Percentiles rank a stretch among this genome's conserved stretches.
Conservation (phyloP, 306 rosid genomes). For the Cicer pinnatifidum region DNA sequence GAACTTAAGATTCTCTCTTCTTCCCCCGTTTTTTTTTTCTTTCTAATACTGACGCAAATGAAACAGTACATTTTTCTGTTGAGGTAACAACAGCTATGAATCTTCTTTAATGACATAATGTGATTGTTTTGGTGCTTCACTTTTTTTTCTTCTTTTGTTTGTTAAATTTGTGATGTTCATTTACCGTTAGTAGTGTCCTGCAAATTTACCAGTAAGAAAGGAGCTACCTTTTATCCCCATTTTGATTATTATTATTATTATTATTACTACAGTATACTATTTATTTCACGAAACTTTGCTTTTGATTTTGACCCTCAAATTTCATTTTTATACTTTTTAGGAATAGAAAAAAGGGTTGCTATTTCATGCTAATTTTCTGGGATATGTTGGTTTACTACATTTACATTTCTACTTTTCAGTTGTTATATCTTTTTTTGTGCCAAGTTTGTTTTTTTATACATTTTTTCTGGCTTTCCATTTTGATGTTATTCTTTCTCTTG, state of each 20-base stretch:
- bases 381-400: slow-evolving; percentile 32
- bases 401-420: slow-evolving; percentile 10
- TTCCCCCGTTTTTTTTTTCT: slow-evolving; percentile 38
- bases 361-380: slow-evolving; percentile 30
- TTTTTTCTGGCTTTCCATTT: neutral
- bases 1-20: slow-evolving; percentile 53
- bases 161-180: slow-evolving; percentile 10
- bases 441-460: neutral
- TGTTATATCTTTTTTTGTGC: slow-evolving; percentile 20
- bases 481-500: slow-evolving; percentile 29
- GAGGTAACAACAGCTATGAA: slow-evolving; percentile 37
- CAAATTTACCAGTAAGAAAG: slow-evolving; percentile 22
- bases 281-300: neutral
- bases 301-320: neutral
- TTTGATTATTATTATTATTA: neutral
- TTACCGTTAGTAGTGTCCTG: slow-evolving; percentile 21
- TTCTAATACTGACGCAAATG: slow-evolving; percentile 37
- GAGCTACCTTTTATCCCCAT: slow-evolving; percentile 17
- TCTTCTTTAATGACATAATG: neutral
- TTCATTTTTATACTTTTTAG: slow-evolving; percentile 14
- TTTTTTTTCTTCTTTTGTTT: slow-evolving; percentile 9
- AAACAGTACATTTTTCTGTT: slow-evolving; percentile 37
- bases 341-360: slow-evolving; percentile 2
- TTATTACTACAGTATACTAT: neutral
- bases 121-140: slow-evolving; percentile 40